These are phyloP conservation scores for Yamadazyma tumulicola DNA, from an alignment of 805 yeast genomes.

Conservation along the genomic window DNA sequence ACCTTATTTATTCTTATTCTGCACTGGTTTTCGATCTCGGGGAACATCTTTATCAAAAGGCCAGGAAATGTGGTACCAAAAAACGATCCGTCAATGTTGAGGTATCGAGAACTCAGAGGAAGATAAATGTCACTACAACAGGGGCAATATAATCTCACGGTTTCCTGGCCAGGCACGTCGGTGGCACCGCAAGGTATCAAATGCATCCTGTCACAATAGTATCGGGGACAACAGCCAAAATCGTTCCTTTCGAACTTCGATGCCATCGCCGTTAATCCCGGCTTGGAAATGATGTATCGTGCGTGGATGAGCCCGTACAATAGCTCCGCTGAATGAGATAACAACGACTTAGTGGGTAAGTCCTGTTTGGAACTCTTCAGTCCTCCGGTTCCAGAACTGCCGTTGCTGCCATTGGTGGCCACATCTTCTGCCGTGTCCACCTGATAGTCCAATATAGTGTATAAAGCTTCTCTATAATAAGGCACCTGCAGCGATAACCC, in stretches of 20 bases:
- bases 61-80: constrained; percentile 97
- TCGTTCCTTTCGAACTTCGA: constrained; percentile 84
- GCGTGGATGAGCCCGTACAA: constrained; percentile 94
- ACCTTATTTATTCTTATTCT: constrained; percentile 46
- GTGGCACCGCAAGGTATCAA: constrained; percentile 88
- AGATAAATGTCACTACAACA: constrained; percentile 88
- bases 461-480: constrained; percentile 86
- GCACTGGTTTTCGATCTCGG: constrained; percentile 82
- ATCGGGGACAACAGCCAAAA: constrained; percentile 91
- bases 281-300: constrained; percentile 81
- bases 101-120: constrained; percentile 81
- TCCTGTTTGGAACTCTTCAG: constrained; percentile 21
- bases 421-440: constrained; percentile 42
- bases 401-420: constrained; percentile 10
- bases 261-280: constrained; percentile 89
- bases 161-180: constrained; percentile 87
- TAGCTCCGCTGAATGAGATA: constrained; percentile 88
- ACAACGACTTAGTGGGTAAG: constrained; percentile 65
- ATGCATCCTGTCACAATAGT: constrained; percentile 84
- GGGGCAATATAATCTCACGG: constrained; percentile 91
- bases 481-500: constrained; percentile 86
- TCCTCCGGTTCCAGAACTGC: constrained; percentile 4
- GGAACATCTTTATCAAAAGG: constrained; percentile 81
- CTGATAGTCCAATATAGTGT: constrained; percentile 84
- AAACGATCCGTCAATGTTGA: constrained; percentile 92